Base-by-base conservation (phyloP, 83 land plant genomes). In the Larix sibirica region DNA sequence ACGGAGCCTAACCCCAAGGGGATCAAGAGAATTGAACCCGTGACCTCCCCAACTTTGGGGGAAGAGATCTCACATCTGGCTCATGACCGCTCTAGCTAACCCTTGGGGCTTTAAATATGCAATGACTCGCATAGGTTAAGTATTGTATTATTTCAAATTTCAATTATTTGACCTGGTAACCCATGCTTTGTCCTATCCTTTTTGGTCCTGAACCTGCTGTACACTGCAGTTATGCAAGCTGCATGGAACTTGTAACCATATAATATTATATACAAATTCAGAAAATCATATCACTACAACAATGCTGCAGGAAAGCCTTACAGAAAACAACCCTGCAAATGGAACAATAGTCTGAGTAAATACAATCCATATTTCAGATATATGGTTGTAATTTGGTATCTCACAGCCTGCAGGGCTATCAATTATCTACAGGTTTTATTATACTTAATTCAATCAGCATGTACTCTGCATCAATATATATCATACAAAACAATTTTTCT, bases 401-500 rank as follows among this genome's bases (percentile, higher is more conserved):
- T 73, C 23, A n/a, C 7, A 73, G 20, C 56, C 44, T 20, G 44
- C 0, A 44, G 7, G 77, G 24, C 21, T n/a, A 23, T 54, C 24
- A 44, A 44, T 44, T 17, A 73, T 42, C 77, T 42, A 73, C 77
- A 73, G 16, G 26, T 73, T 73, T 73, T 50, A 73, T 73, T 20
- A 28, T 67, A 42, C 56, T 8, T 21, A 21, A 44, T 21, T 44
- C 40, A n/a, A 44, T 73, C 56, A 42, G 24, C 56, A 73, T 42
- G n/a, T 24, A 20, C 21, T 73, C 9, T 73, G 56, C 24, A 73
- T 1, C 50, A 2, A 8, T 73, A 1, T 73, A 2, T 73, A 20
- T 44, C 18, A 14, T 65, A 18, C 14, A 20, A 21, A 16, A 21
- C n/a, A 3, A 20, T 12, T 64, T 58, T 62, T 83, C 95, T 93